Conservation (phyloP, 2,329 filamentous ascomycete genomes). For the Aspergillus neotritici region DNA sequence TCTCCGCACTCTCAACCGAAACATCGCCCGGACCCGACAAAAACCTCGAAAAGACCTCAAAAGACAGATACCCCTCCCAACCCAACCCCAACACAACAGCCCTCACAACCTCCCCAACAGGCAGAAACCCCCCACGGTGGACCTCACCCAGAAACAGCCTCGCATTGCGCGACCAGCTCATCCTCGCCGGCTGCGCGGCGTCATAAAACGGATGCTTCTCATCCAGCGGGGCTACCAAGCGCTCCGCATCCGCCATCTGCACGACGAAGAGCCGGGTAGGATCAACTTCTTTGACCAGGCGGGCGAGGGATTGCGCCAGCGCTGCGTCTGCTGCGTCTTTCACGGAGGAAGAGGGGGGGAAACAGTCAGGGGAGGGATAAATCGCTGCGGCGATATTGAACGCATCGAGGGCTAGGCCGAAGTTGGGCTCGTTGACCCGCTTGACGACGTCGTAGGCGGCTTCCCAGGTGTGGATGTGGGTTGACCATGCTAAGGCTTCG, state of each 20-base stretch:
- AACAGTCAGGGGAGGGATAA: conserved; percentile 60
- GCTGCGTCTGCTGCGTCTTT: conserved; percentile 51
- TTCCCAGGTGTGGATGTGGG: conserved; percentile 66
- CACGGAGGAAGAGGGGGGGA: conserved; percentile 34
- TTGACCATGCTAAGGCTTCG: conserved; percentile 69
- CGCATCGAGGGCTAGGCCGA: conserved; percentile 70
- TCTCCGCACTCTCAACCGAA: conserved; percentile 51
- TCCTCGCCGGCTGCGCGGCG: conserved; percentile 54
- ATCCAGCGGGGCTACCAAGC: conserved; percentile 53
- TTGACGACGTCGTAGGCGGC: conserved; percentile 62
- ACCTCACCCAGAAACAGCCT: conserved; percentile 62
- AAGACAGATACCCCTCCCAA: conserved; percentile 64
- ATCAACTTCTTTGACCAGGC: conserved; percentile 53
- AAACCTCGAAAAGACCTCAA: conserved; percentile 62
- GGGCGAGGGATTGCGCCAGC: conserved; percentile 50
- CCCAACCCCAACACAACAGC: conserved; percentile 55
- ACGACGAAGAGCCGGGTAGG: conserved; percentile 66
- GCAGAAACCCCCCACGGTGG: conserved; percentile 61
- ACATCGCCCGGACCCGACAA: conserved; percentile 51
- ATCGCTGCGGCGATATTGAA: conserved; percentile 70
- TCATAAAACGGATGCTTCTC: conserved; percentile 55
- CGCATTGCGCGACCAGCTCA: conserved; percentile 76
- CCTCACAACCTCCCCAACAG: conserved; percentile 55
- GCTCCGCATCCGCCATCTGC: conserved; percentile 70
- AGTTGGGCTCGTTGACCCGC: conserved; percentile 62